These are phyloP conservation scores for Luzula sylvatica DNA, from an alignment of 176 grass and related monocot species.

Conservation along the genomic window DNA sequence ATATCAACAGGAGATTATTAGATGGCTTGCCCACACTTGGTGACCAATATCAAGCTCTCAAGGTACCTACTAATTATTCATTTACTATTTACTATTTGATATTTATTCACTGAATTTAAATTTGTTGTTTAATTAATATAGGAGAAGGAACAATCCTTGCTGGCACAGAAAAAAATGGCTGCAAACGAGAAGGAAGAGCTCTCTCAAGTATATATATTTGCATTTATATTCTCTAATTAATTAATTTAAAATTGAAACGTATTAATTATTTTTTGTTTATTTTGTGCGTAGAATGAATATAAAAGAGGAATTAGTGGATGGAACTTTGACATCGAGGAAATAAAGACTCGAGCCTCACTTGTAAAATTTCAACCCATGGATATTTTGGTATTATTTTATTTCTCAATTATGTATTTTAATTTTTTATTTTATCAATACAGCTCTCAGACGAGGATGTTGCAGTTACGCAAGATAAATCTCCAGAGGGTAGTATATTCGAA, in stretches of 20 bases:
- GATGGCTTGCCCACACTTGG: constrained; percentile 83
- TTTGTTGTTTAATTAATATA: constrained; percentile 15
- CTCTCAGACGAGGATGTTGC: constrained; percentile 47
- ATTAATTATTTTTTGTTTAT: no score
- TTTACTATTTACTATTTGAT: neutral
- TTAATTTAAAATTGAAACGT: no score
- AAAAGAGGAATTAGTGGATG: no score
- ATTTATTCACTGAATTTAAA: constrained; percentile 8
- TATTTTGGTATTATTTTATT: constrained; percentile 14
- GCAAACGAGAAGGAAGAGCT: no score
- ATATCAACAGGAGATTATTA: constrained; percentile 61
- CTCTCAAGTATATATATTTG: no score
- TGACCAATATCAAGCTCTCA: no score
- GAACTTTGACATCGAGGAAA: no score
- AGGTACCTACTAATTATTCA: no score
- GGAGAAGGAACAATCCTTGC: constrained; percentile 59
- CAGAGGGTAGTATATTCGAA: constrained; percentile 41
- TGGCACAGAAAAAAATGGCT: constrained; percentile 95
- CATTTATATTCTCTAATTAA: neutral
- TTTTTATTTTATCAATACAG: constrained; percentile 27
- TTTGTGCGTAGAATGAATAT: no score
- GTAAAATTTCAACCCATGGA: no score
- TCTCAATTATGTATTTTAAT: no score
- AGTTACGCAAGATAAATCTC: constrained; percentile 37
- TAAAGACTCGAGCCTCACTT: no score